Evolutionary conservation across 257 asterid species (phyloP).

Genomic region (Fraxinus cuspidata): DNA sequence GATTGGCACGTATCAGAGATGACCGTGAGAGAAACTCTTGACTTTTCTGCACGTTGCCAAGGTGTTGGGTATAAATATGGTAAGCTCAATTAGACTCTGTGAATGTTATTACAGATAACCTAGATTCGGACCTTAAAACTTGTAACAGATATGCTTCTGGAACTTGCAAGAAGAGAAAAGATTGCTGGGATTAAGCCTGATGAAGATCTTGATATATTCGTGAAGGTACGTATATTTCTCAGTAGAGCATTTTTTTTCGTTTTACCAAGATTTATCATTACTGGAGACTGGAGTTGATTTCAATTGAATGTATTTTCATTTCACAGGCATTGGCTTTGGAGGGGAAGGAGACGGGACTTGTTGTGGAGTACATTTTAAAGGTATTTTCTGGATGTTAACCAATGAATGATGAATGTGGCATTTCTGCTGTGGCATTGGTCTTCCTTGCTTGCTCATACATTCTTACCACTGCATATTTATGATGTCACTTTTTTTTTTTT

Average conservation of each 20-base stretch:
- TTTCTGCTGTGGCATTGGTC: not conserved
- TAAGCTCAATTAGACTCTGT: conserved; percentile 34
- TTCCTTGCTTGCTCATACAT: conserved; percentile 9
- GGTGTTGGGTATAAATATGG: conserved; percentile 94
- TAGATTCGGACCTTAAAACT: conserved; percentile 39
- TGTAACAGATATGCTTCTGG: conserved; percentile 87
- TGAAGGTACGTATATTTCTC: conserved; percentile 61
- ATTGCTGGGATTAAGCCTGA: conserved; percentile 81
- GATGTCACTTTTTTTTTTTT: not conserved
- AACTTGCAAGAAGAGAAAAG: conserved; percentile 89
- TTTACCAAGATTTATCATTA: not conserved
- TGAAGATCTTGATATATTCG: conserved; percentile 91
- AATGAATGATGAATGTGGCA: not conserved
- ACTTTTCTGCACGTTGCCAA: conserved; percentile 82
- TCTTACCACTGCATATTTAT: conserved; percentile 2
- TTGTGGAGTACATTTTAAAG: conserved; percentile 86
- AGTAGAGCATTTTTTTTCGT: not conserved
- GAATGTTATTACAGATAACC: conserved; percentile 25
- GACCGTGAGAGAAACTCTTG: conserved; percentile 94
- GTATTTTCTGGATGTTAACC: conserved; percentile 47
- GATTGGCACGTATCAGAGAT: conserved; percentile 92
- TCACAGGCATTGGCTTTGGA: conserved; percentile 84
- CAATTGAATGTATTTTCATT: conserved; percentile 18
- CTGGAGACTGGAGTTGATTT: not conserved
- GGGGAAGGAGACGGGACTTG: conserved; percentile 78